Percentiles rank a stretch among this genome's conserved stretches.
These are phyloP conservation scores for Kwoniella bestiolae DNA, from an alignment of 768 basidiomycete species.

Conservation along the genomic window DNA sequence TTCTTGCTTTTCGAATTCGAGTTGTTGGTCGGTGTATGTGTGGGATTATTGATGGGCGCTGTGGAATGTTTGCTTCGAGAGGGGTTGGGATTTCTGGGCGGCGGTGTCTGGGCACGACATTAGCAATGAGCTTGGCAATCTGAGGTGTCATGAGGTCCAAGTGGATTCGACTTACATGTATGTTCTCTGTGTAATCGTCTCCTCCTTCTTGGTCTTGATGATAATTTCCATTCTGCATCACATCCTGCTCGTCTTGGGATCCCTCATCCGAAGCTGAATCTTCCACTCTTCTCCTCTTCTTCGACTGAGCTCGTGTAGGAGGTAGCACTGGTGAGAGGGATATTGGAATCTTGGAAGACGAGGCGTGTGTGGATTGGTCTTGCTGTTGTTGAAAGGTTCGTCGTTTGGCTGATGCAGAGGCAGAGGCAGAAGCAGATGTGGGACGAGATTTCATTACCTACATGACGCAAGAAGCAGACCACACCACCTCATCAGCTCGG, in stretches of 20 bases:
- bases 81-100: background rate
- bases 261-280: slow-evolving; percentile 11
- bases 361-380: background rate
- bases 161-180: background rate
- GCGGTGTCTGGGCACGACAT: background rate
- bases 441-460: background rate
- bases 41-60: too few relatives aligned
- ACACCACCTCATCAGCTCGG: too few relatives aligned
- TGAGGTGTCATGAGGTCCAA: too few relatives aligned
- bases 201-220: background rate
- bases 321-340: slow-evolving; percentile 13
- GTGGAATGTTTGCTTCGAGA: slow-evolving; percentile 2
- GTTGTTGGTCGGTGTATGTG: background rate
- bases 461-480: too few relatives aligned
- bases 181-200: background rate
- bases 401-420: background rate
- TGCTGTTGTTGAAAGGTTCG: background rate
- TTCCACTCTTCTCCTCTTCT: slow-evolving; percentile 23
- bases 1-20: background rate
- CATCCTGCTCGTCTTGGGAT: background rate
- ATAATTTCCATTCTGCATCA: too few relatives aligned
- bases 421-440: background rate
- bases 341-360: slow-evolving; percentile 5
- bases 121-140: too few relatives aligned
- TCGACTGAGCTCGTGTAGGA: slow-evolving; percentile 19